Percentiles rank a stretch among this genome's conserved stretches.
phyloP scores from a whole-genome alignment of 495 filamentous ascomycete species.

The Jackrogersella multiformis region DNA sequence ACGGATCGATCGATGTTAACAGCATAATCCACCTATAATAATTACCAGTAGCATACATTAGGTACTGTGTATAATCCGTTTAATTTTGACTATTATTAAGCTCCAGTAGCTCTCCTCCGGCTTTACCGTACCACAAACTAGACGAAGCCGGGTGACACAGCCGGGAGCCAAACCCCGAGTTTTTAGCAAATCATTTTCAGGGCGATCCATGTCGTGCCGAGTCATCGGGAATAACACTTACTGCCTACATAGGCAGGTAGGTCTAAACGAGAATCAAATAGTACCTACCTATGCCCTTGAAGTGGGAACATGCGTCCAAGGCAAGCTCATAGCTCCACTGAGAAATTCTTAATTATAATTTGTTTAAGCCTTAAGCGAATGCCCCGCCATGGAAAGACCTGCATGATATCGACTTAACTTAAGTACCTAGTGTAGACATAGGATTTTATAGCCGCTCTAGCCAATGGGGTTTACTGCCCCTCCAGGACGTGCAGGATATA shows the following conservation, averaged over 20 bases:
- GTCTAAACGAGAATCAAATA: background rate
- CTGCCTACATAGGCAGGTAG: background rate
- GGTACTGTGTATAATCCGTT: background rate
- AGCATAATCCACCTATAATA: background rate
- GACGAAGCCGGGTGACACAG: background rate
- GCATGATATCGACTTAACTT: too few species aligned
- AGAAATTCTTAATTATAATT: background rate
- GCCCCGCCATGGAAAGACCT: background rate
- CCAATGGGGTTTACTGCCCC: background rate
- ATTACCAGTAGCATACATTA: too few species aligned
- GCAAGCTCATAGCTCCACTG: background rate
- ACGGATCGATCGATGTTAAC: too few species aligned
- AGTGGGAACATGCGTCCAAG: background rate
- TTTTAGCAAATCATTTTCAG: background rate
- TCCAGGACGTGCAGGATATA: background rate
- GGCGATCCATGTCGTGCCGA: conserved; percentile 1
- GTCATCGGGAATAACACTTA: background rate
- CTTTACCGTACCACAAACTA: conserved; percentile 1
- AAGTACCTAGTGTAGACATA: too few species aligned
- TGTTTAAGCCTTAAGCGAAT: background rate
- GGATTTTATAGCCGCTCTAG: background rate
- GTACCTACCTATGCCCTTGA: background rate
- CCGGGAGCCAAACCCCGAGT: background rate
- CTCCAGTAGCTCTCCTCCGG: background rate
- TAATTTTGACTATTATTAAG: background rate